These are phyloP conservation scores for Melanogaster broomeanus DNA, from an alignment of 768 basidiomycete genomes.

Conservation along the genomic window DNA sequence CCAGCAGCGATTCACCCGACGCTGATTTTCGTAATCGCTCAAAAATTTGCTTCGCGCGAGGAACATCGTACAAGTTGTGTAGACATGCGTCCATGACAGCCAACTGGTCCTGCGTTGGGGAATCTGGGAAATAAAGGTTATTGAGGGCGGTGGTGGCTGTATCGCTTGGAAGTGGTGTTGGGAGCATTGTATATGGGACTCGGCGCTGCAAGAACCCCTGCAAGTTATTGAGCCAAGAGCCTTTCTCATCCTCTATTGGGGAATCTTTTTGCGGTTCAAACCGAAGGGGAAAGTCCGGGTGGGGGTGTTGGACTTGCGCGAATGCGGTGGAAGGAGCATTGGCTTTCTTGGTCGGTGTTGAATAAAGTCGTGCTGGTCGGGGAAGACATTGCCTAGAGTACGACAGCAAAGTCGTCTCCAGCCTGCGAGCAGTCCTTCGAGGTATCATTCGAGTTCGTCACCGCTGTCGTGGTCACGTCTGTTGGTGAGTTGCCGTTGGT, in stretches of 20 bases:
- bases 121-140: slow-evolving; percentile 62
- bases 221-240: slow-evolving; percentile 39
- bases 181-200: slow-evolving; percentile 56
- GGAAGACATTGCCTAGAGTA: slow-evolving; percentile 67
- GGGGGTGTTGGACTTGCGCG: slow-evolving; percentile 37
- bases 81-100: slow-evolving; percentile 86
- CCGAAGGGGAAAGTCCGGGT: slow-evolving; percentile 42
- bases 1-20: slow-evolving; percentile 48
- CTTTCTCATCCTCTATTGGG: slow-evolving; percentile 11
- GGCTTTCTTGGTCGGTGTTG: slow-evolving; percentile 58
- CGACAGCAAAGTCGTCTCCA: slow-evolving; percentile 50
- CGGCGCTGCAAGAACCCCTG: slow-evolving; percentile 51
- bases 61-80: slow-evolving; percentile 71
- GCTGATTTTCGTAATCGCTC: slow-evolving; percentile 52
- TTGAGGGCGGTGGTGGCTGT: slow-evolving; percentile 36
- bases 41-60: slow-evolving; percentile 75
- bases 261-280: slow-evolving; percentile 29
- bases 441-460: slow-evolving; percentile 26
- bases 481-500: too few species aligned
- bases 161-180: slow-evolving; percentile 63
- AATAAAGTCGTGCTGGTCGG: slow-evolving; percentile 70
- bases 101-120: slow-evolving; percentile 64
- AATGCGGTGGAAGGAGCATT: slow-evolving; percentile 56
- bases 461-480: slow-evolving; percentile 10
- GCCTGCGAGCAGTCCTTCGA: slow-evolving; percentile 25